Evolutionary conservation across 176 grass and related monocot species (phyloP), one percentile per base, ranked within the genome.

Genomic region (Poa annua): DNA sequence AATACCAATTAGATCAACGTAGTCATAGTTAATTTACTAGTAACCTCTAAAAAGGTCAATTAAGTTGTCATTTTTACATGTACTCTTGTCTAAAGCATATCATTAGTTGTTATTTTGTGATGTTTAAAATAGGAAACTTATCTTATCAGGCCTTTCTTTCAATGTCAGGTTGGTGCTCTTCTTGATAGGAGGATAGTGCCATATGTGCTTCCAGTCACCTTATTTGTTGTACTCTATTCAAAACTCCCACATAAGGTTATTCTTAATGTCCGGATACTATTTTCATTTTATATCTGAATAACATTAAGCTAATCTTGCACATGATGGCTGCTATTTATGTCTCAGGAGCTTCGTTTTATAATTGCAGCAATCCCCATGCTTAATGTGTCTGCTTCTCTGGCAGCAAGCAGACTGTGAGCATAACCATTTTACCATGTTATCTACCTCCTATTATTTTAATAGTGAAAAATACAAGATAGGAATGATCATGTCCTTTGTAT

Each of bases 191-290:
- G 96, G 81, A 94, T 99, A 83, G 77, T 88, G 35, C 80, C 61
- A 14, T 96, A 92, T 82, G 85, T 90, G 36, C 38, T 96, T 86
- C 96, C 96, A 25, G 91, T 96, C 79, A 90, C 92, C 50, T 94
- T 86, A 66, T 99, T 99, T 91, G 86, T 99, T 88, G 71, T 90
- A 60, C 91, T 99, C 77, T 96, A 99, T 89, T 99, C 96, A 79
- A 99, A 99, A 88, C 96, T 96, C 77, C 93, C 84, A 63, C 96
- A 96, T 87, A 96, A 99, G 96, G 96, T 99, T 56, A 62, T 80
- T 74, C 60, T 45, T 44, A 45, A 25, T 85, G 32, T 70, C 47
- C 84, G 42, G 69, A 76, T 52, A 21, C 6, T 75, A 79, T 15
- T 75, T 64, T 49, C 1, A 26, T 80, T 74, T 50, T 66, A 65